These are phyloP conservation scores for Monilinia aucupariae DNA, from an alignment of 2,329 filamentous ascomycete species.

Conservation along the genomic window DNA sequence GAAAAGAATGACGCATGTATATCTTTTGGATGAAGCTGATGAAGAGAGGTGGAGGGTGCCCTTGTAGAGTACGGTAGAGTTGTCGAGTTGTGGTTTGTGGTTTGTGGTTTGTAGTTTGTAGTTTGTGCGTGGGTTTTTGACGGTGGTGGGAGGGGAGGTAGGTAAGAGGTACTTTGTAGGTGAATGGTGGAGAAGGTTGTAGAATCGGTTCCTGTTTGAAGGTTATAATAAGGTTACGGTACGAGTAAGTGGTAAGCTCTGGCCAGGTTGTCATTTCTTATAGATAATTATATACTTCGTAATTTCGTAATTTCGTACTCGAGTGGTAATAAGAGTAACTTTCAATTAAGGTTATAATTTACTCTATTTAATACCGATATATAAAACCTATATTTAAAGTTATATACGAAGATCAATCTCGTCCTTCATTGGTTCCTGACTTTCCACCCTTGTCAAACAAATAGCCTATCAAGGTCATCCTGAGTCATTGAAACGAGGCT, in stretches of 20 bases:
- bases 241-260: not conserved
- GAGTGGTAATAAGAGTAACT: too few relatives aligned
- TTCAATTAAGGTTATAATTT: too few relatives aligned
- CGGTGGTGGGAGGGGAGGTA: not conserved
- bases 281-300: too few relatives aligned
- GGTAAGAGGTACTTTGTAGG: too few relatives aligned
- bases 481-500: too few relatives aligned
- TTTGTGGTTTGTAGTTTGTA: too few relatives aligned
- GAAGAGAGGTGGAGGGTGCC: not conserved
- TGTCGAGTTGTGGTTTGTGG: not conserved
- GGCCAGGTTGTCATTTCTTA: constrained; percentile 1
- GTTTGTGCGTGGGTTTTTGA: too few relatives aligned
- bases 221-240: not conserved
- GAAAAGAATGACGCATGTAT: constrained; percentile 34
- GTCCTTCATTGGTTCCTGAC: not conserved
- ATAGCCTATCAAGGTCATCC: too few relatives aligned
- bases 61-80: not conserved
- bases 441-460: not conserved
- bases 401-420: too few relatives aligned
- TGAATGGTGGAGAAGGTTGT: not conserved
- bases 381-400: too few relatives aligned
- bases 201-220: not conserved
- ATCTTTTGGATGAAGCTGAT: constrained; percentile 13
- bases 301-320: too few relatives aligned
- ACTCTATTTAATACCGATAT: too few relatives aligned